phyloP scores from a whole-genome alignment of 2,329 filamentous ascomycete species.

The Colletotrichum simmondsii region DNA sequence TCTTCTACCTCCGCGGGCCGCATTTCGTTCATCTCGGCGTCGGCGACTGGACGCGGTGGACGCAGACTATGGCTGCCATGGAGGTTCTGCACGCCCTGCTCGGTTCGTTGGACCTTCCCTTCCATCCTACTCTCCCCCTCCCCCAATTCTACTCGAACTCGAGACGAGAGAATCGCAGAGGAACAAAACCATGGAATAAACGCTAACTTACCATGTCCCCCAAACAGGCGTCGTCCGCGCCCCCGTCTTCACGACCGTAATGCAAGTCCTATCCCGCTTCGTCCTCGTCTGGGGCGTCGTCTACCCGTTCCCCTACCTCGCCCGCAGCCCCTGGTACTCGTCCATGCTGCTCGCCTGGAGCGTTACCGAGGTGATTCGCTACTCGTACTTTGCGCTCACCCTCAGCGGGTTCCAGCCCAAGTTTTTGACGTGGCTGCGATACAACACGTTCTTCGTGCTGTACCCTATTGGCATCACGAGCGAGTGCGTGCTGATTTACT shows the following conservation, averaged over 20 bases:
- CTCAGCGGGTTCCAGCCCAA: slow-evolving; percentile 71
- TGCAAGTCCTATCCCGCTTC: slow-evolving; percentile 90
- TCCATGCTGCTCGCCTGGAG: slow-evolving; percentile 90
- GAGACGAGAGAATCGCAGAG: neutral
- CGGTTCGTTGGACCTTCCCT: slow-evolving; percentile 61
- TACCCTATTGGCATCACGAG: slow-evolving; percentile 93
- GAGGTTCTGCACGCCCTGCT: slow-evolving; percentile 85
- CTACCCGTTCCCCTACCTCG: slow-evolving; percentile 76
- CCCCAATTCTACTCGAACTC: neutral
- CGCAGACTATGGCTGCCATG: slow-evolving; percentile 84
- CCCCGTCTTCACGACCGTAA: slow-evolving; percentile 83
- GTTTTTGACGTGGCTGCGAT: slow-evolving; percentile 82
- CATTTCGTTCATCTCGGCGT: slow-evolving; percentile 69
- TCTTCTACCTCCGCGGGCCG: slow-evolving; percentile 66
- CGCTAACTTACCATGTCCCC: neutral
- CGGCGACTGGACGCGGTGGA: slow-evolving; percentile 78
- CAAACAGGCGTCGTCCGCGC: slow-evolving; percentile 82
- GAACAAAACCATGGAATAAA: neutral
- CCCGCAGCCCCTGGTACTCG: slow-evolving; percentile 71
- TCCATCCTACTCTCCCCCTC: neutral
- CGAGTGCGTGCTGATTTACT: slow-evolving; percentile 85
- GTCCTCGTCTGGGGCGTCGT: slow-evolving; percentile 91
- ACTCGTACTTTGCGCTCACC: slow-evolving; percentile 87
- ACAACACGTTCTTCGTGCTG: slow-evolving; percentile 92
- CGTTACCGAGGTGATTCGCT: slow-evolving; percentile 91